Evolutionary conservation across 2,329 filamentous ascomycete genomes (phyloP).

Genomic region (Gliomastix tumulicola): DNA sequence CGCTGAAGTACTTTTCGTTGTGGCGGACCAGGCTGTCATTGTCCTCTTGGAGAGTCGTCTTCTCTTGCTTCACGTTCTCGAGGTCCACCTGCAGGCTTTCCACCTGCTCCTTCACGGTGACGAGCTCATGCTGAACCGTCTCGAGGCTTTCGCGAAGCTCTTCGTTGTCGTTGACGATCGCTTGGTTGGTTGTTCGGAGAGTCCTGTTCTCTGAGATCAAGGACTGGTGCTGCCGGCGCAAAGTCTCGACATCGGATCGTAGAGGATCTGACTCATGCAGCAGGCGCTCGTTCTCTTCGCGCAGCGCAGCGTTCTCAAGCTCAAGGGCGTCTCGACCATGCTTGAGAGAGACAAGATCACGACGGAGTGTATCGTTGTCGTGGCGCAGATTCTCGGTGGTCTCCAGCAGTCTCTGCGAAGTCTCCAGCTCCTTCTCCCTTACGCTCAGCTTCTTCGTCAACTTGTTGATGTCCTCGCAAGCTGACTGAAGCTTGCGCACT

Average conservation of each 20-base stretch:
- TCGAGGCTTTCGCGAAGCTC: constrained; percentile 34
- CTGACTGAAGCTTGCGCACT: constrained; percentile 53
- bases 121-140: constrained; percentile 31
- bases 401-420: constrained; percentile 31
- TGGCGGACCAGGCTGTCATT: constrained; percentile 45
- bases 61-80: constrained; percentile 32
- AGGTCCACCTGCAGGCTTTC: constrained; percentile 30
- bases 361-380: constrained; percentile 29
- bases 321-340: constrained; percentile 26
- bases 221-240: constrained; percentile 34
- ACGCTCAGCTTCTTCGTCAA: constrained; percentile 33
- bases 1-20: constrained; percentile 47
- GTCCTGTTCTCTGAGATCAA: constrained; percentile 36
- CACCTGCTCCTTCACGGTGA: constrained; percentile 29
- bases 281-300: constrained; percentile 29
- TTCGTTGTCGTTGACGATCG: constrained; percentile 33
- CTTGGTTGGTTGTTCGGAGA: constrained; percentile 30
- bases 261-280: constrained; percentile 26
- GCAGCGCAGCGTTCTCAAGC: constrained; percentile 32
- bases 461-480: constrained; percentile 50
- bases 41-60: constrained; percentile 37
- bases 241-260: constrained; percentile 26
- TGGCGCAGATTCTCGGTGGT: constrained; percentile 29
- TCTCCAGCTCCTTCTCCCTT: constrained; percentile 33
- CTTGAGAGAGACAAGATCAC: constrained; percentile 31